Percentiles rank a stretch among this genome's conserved stretches.
These are phyloP conservation scores for Theileria orientalis DNA, from an alignment of 169 alveolate species.

Conservation along the genomic window DNA sequence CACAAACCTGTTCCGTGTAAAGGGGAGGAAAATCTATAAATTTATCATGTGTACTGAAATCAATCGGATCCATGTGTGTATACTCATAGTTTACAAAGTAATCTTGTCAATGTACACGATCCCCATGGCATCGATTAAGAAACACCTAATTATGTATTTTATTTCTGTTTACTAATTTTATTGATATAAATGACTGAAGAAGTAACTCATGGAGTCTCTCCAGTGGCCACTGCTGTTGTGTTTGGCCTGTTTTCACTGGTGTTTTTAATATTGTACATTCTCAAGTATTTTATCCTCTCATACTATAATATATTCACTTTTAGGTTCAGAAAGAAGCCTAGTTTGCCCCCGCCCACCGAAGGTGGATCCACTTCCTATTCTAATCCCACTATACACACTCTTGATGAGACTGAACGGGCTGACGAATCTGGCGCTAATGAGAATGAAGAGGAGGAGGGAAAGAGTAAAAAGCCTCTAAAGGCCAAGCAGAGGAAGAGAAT, in stretches of 20 bases:
- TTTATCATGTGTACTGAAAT: constrained; percentile 11
- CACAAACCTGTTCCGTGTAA: constrained; percentile 62
- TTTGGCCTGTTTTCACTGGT: constrained; percentile 12
- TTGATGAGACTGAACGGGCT: background rate
- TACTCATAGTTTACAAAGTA: background rate
- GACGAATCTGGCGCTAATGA: background rate
- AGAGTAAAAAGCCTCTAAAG: constrained; percentile 18
- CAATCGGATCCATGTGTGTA: background rate
- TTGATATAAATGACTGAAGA: constrained; percentile 9
- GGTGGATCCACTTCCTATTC: background rate
- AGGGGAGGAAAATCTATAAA: constrained; percentile 59
- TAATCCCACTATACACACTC: background rate
- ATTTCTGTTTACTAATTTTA: background rate
- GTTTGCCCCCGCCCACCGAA: background rate
- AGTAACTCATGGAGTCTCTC: background rate
- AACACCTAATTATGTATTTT: background rate
- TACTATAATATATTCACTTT: background rate
- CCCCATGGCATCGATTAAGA: background rate
- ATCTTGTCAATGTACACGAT: background rate
- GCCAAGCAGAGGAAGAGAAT: constrained; percentile 53
- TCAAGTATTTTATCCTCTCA: background rate
- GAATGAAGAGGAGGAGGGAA: constrained; percentile 28
- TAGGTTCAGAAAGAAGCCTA: constrained; percentile 1
- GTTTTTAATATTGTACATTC: constrained; percentile 9
- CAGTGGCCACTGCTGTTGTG: constrained; percentile 27